phyloP scores from a whole-genome alignment of 352 stramenopile species.

The Phytophthora colocasiae region DNA sequence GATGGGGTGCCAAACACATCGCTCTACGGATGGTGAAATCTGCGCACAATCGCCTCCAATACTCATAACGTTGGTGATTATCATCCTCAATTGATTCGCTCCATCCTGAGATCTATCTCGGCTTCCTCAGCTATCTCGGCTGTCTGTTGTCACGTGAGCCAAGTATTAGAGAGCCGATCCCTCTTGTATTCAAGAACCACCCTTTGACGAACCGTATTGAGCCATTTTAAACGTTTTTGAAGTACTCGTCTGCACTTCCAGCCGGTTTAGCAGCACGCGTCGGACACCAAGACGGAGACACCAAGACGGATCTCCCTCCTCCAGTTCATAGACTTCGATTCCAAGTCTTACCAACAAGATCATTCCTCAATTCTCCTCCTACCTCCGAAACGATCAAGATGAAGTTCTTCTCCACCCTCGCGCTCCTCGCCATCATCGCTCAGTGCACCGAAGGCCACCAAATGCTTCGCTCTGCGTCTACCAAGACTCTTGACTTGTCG shows the following conservation, averaged over 20 bases:
- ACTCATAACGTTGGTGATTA: slow-evolving; percentile 10
- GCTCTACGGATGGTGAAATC: slow-evolving; percentile 27
- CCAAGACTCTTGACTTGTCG: slow-evolving; percentile 24
- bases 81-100: slow-evolving; percentile 6
- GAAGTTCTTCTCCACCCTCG: slow-evolving; percentile 30
- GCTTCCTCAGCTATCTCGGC: slow-evolving; percentile 31
- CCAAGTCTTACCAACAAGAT: slow-evolving; percentile 1
- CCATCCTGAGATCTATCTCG: slow-evolving; percentile 35
- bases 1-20: slow-evolving; percentile 35
- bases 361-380: slow-evolving; percentile 29
- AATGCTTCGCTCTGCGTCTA: slow-evolving; percentile 30
- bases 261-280: slow-evolving; percentile 20
- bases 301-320: too few relatives aligned
- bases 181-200: neutral
- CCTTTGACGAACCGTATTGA: slow-evolving; percentile 15
- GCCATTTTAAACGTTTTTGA: neutral
- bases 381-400: slow-evolving; percentile 10
- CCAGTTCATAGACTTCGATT: neutral
- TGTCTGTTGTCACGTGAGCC: slow-evolving; percentile 11
- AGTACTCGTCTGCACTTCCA: neutral
- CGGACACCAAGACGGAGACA: slow-evolving; percentile 17
- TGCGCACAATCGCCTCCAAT: slow-evolving; percentile 9
- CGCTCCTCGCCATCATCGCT: slow-evolving; percentile 25
- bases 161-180: slow-evolving; percentile 8
- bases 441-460: slow-evolving; percentile 23